phyloP scores from a whole-genome alignment of 2,329 filamentous ascomycete species.

The Cordyceps javanica region DNA sequence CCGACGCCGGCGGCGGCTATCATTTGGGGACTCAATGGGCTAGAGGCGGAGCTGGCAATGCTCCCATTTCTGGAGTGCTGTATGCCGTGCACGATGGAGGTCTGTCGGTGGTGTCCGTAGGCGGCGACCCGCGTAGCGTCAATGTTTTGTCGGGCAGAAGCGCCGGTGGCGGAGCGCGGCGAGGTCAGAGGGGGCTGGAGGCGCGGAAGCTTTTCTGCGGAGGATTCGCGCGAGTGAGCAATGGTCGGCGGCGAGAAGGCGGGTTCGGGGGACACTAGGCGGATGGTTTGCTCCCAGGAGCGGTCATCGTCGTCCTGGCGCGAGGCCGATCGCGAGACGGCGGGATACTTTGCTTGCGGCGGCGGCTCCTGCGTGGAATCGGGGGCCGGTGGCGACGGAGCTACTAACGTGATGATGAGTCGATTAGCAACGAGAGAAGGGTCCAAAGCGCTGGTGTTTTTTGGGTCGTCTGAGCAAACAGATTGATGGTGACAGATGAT shows the following conservation, averaged over 20 bases:
- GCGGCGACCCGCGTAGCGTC: conserved; percentile 46
- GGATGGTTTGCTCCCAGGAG: conserved; percentile 12
- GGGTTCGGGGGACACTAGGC: conserved; percentile 10
- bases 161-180: conserved; percentile 7
- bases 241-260: neutral
- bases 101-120: conserved; percentile 90
- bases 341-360: neutral
- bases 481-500: neutral
- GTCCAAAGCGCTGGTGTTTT: neutral
- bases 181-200: conserved; percentile 5
- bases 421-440: neutral
- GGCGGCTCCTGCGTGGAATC: conserved; percentile 6
- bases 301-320: conserved; percentile 11
- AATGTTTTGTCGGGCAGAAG: neutral
- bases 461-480: neutral
- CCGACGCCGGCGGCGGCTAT: conserved; percentile 62
- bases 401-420: neutral
- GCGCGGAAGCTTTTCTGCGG: conserved; percentile 9
- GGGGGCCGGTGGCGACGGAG: conserved; percentile 11
- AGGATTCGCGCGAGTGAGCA: conserved; percentile 13
- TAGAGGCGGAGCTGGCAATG: conserved; percentile 70
- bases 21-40: conserved; percentile 81
- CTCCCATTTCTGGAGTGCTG: conserved; percentile 91
- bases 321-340: conserved; percentile 8
- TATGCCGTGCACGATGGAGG: conserved; percentile 93